A percentile compares a stretch with the other conserved stretches of the same genome.
Conservation (phyloP, 2,329 filamentous ascomycete genomes). For the Stemphylium vesicarium region DNA sequence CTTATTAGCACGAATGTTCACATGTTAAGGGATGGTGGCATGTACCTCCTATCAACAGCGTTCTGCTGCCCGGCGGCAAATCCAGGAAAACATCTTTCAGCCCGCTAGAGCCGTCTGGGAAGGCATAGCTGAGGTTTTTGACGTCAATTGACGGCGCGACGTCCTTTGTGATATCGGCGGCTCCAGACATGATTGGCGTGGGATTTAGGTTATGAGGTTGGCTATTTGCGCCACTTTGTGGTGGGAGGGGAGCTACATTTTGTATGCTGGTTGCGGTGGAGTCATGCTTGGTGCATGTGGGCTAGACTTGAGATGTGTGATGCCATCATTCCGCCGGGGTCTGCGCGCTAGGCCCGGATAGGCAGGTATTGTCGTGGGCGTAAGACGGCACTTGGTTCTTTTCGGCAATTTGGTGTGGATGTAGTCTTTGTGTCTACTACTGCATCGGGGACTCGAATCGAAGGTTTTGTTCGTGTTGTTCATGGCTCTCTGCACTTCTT, state of each 20-base stretch:
- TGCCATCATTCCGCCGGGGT: constrained; percentile 14
- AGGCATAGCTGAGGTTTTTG: constrained; percentile 81
- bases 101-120: constrained; percentile 83
- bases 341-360: constrained; percentile 15
- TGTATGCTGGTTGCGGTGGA: constrained; percentile 11
- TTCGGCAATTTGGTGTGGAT: too few relatives aligned
- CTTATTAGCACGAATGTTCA: constrained; percentile 19
- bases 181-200: constrained; percentile 27
- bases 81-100: constrained; percentile 74
- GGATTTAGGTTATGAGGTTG: too few relatives aligned
- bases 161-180: constrained; percentile 19
- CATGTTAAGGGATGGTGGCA: background rate
- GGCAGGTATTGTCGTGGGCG: constrained; percentile 21
- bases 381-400: constrained; percentile 18
- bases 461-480: too few relatives aligned
- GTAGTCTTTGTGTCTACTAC: too few relatives aligned
- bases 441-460: too few relatives aligned
- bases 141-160: constrained; percentile 71
- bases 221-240: background rate
- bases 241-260: constrained; percentile 22
- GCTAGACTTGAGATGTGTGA: constrained; percentile 14
- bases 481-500: too few relatives aligned
- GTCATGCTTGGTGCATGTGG: constrained; percentile 5
- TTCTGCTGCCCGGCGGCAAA: constrained; percentile 83
- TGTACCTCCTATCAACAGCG: constrained; percentile 84